These are phyloP conservation scores for Cyclotella kingstonii DNA, from an alignment of 108 stramenopile species.

Conservation along the genomic window DNA sequence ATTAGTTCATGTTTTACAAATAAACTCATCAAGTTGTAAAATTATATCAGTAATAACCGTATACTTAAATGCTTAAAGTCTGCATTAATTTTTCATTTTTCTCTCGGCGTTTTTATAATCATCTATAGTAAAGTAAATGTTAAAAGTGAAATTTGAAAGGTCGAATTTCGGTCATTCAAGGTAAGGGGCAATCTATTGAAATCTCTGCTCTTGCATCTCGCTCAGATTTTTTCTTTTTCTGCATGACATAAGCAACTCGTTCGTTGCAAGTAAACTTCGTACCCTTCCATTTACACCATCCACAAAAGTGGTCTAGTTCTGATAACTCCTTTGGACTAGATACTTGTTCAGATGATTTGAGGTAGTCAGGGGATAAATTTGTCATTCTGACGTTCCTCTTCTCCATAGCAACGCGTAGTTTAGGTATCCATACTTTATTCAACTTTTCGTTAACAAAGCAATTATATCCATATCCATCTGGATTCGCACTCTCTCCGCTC, in stretches of 20 bases:
- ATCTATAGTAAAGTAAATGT: too few species aligned
- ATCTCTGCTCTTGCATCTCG: constrained; percentile 7
- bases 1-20: too few species aligned
- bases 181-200: not conserved
- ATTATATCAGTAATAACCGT: too few species aligned
- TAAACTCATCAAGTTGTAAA: too few species aligned
- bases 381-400: constrained; percentile 14
- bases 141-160: too few species aligned
- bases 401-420: constrained; percentile 44
- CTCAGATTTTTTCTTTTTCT: constrained; percentile 4
- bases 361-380: not conserved
- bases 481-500: constrained; percentile 19
- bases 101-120: too few species aligned
- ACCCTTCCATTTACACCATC: constrained; percentile 3
- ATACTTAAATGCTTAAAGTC: too few species aligned
- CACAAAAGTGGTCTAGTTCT: constrained; percentile 1
- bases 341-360: constrained; percentile 1
- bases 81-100: too few species aligned
- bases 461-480: constrained; percentile 60
- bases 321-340: not conserved
- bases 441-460: constrained; percentile 59
- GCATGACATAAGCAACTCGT: not conserved
- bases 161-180: too few species aligned
- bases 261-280: constrained; percentile 4
- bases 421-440: constrained; percentile 49